Evolutionary conservation across 257 asterid genomes (phyloP), one percentile per base, ranked within the genome.

Genomic region (Nicotiana noctiflora): DNA sequence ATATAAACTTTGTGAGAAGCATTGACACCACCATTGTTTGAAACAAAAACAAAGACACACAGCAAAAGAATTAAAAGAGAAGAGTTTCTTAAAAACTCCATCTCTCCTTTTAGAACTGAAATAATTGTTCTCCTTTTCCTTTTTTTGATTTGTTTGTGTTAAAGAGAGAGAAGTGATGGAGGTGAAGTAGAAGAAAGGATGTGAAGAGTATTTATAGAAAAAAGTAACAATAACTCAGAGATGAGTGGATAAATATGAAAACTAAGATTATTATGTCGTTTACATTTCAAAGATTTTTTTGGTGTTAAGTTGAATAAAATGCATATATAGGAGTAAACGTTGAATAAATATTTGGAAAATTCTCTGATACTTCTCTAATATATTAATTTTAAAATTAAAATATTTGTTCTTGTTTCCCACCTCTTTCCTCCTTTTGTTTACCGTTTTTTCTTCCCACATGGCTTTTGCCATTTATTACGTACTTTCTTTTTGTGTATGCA

Each of bases 1-100:
- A 34, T 10, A 61, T 59, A 81, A 10, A 83, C 81, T 4, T 75
- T 18, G 61, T 85, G 90, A 77, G 87, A 65, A 18, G 87, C 85
- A 75, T 85, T 18, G 13, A 84, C 82, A 7, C 37, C 74, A 1
- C 77, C 74, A 76, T 81, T 55, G 81, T 79, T 83, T 21, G 32
- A 68, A 0, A 70, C 10, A 5, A 57, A 23, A 2, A 19, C 23
- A 13, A 65, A 79, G 27, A 49, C 57, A 17, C 65, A 8, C 29
- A 84, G 49, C 44, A 76, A 12, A 31, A 83, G 56, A 34, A 81
- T 14, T 64, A 32, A 65, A 5, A 63, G 52, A 62, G 60, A 19
- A 75, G 1, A 8, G 21, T 4, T 46, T 9, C 66, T 76, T 12
- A 18, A 67, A 9, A 79, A 7, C 51, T 49, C 63, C 83, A 83